Percentiles rank a stretch among this genome's conserved stretches.
Evolutionary conservation across 2,329 filamentous ascomycete genomes (phyloP).

Genomic region (Cercospora canescens): DNA sequence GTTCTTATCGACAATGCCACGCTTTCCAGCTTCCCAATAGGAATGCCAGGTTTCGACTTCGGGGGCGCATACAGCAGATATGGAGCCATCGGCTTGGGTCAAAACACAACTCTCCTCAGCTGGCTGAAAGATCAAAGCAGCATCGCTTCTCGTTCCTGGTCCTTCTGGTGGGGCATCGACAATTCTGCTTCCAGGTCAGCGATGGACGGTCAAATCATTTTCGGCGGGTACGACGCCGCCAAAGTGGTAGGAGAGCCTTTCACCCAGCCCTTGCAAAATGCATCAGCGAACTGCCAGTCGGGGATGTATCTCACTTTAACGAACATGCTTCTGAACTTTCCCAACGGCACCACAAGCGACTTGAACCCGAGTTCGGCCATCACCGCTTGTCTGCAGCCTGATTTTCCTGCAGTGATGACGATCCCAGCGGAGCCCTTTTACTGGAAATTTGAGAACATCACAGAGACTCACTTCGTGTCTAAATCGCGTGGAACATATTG

Average conservation of each 20-base stretch:
- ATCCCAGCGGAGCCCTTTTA: conserved; percentile 17
- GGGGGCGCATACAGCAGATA: conserved; percentile 15
- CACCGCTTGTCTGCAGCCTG: conserved; percentile 19
- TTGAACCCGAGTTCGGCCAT: conserved; percentile 5
- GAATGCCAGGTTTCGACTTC: conserved; percentile 22
- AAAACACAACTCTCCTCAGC: conserved; percentile 32
- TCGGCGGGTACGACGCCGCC: conserved; percentile 35
- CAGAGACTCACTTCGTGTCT: conserved; percentile 6
- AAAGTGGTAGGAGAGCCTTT: conserved; percentile 29
- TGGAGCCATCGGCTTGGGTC: conserved; percentile 28
- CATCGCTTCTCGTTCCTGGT: conserved; percentile 31
- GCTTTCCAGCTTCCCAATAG: conserved; percentile 18
- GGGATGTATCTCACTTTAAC: conserved; percentile 28
- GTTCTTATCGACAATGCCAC: conserved; percentile 12
- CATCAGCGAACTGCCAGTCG: conserved; percentile 17
- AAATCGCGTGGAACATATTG: conserved; percentile 8
- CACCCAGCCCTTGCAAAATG: conserved; percentile 18
- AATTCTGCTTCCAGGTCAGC: conserved; percentile 20
- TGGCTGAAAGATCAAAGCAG: conserved; percentile 19
- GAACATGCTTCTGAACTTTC: conserved; percentile 30
- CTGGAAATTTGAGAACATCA: conserved; percentile 5
- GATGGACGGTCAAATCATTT: conserved; percentile 31
- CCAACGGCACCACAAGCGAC: conserved; percentile 27
- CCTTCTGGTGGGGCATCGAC: conserved; percentile 30
- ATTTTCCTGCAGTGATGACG: conserved; percentile 19